These are phyloP conservation scores for Meyerozyma smithsonii DNA, from an alignment of 1,139 yeast species.

Conservation along the genomic window DNA sequence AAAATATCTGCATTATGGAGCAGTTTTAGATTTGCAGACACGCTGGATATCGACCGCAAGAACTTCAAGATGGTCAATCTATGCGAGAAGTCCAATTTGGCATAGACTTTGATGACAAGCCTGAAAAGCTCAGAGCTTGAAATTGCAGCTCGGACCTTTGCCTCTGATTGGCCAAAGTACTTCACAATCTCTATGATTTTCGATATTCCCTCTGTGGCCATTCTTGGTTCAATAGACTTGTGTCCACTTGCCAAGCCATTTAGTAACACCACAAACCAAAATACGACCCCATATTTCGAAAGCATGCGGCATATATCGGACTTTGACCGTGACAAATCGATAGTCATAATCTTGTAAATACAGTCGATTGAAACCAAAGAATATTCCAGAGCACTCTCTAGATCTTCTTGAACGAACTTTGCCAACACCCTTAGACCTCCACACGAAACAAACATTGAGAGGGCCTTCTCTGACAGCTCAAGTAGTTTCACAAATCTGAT, in stretches of 20 bases:
- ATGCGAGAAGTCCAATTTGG: slow-evolving; percentile 24
- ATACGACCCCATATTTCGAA: slow-evolving; percentile 44
- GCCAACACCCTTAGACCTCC: slow-evolving; percentile 53
- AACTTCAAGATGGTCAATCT: slow-evolving; percentile 40
- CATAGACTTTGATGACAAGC: slow-evolving; percentile 36
- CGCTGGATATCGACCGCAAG: slow-evolving; percentile 39
- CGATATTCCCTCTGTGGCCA: slow-evolving; percentile 23
- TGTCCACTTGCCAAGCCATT: slow-evolving; percentile 20
- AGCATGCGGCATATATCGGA: slow-evolving; percentile 54
- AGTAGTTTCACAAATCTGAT: slow-evolving; percentile 40
- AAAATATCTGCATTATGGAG: slow-evolving; percentile 38
- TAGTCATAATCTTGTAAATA: slow-evolving; percentile 38
- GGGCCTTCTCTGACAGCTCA: slow-evolving; percentile 31
- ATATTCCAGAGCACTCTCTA: slow-evolving; percentile 39
- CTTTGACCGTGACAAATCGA: slow-evolving; percentile 42
- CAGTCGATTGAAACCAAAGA: slow-evolving; percentile 46
- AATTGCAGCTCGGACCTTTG: slow-evolving; percentile 34
- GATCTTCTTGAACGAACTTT: slow-evolving; percentile 53
- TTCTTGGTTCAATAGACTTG: slow-evolving; percentile 12
- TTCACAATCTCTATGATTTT: slow-evolving; percentile 36
- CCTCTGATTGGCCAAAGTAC: slow-evolving; percentile 41
- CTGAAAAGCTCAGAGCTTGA: slow-evolving; percentile 44
- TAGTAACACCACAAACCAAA: slow-evolving; percentile 45
- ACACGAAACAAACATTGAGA: slow-evolving; percentile 50
- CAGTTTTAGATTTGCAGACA: slow-evolving; percentile 30